A percentile compares a stretch with the other conserved stretches of the same genome.
Evolutionary conservation across 768 basidiomycete genomes (phyloP).

Genomic region (Panaeolus cyanescens): DNA sequence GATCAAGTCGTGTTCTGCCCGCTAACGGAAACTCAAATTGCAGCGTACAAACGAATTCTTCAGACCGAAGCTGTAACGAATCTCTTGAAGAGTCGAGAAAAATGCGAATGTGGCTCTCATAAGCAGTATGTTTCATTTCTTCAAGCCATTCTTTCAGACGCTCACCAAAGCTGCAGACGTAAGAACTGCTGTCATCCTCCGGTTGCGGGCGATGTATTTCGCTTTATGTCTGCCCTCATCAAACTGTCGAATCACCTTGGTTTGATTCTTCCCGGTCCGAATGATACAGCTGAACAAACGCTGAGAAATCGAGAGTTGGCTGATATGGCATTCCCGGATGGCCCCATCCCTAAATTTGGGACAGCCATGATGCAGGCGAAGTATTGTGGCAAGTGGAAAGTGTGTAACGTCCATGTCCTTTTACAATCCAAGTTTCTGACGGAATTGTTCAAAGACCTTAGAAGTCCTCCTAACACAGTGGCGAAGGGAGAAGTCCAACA

Average conservation of each 20-base stretch:
- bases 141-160: not conserved
- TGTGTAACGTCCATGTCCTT: constrained; percentile 32
- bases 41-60: constrained; percentile 74
- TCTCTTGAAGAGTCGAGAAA: constrained; percentile 69
- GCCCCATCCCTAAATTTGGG: constrained; percentile 57
- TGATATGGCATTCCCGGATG: constrained; percentile 62
- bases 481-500: constrained; percentile 68
- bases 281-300: constrained; percentile 65
- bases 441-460: constrained; percentile 51
- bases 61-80: constrained; percentile 67
- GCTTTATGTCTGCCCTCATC: constrained; percentile 79
- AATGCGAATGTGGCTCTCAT: constrained; percentile 69
- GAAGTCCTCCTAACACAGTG: constrained; percentile 65
- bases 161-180: constrained; percentile 29
- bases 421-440: not conserved
- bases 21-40: constrained; percentile 67
- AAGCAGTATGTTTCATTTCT: constrained; percentile 42
- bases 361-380: constrained; percentile 62
- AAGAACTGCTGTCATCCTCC: constrained; percentile 44
- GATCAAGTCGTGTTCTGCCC: constrained; percentile 96
- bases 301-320: constrained; percentile 61
- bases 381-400: constrained; percentile 86
- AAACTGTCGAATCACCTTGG: constrained; percentile 89
- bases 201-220: constrained; percentile 70
- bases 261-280: constrained; percentile 83